phyloP scores from a whole-genome alignment of 495 filamentous ascomycete species.

The Podospora conica region DNA sequence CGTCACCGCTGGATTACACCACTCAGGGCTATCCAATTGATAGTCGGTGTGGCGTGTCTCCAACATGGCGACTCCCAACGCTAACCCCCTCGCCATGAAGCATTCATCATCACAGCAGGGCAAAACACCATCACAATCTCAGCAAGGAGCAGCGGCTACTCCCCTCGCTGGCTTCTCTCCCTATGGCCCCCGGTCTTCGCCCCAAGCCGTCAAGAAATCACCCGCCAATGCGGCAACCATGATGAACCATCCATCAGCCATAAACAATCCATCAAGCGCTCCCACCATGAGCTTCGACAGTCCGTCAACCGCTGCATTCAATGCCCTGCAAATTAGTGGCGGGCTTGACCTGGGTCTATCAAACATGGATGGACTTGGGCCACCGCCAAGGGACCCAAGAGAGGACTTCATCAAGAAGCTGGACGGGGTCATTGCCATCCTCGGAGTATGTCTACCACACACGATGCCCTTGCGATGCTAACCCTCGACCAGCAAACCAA shows the following conservation, averaged over 20 bases:
- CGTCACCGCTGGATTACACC: neutral
- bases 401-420: constrained; percentile 53
- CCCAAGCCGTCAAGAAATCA: constrained; percentile 52
- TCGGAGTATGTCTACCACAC: constrained; percentile 22
- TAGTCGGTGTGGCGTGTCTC: neutral
- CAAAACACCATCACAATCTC: constrained; percentile 46
- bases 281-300: constrained; percentile 48
- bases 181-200: constrained; percentile 43
- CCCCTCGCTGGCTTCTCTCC: constrained; percentile 46
- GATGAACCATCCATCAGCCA: constrained; percentile 33
- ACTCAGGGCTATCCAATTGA: neutral
- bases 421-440: constrained; percentile 44
- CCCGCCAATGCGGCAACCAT: constrained; percentile 36
- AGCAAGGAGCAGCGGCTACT: constrained; percentile 44
- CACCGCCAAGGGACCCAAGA: constrained; percentile 42
- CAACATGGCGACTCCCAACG: constrained; percentile 47
- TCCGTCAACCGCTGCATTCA: constrained; percentile 45
- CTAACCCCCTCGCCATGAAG: constrained; percentile 23
- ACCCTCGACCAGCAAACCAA: constrained; percentile 30
- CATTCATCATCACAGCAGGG: constrained; percentile 45
- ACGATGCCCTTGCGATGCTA: neutral
- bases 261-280: no score
- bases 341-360: constrained; percentile 38
- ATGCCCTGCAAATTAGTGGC: constrained; percentile 35
- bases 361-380: constrained; percentile 25